phyloP scores from a whole-genome alignment of 2,329 filamentous ascomycete species.

The Tolypocladium album region DNA sequence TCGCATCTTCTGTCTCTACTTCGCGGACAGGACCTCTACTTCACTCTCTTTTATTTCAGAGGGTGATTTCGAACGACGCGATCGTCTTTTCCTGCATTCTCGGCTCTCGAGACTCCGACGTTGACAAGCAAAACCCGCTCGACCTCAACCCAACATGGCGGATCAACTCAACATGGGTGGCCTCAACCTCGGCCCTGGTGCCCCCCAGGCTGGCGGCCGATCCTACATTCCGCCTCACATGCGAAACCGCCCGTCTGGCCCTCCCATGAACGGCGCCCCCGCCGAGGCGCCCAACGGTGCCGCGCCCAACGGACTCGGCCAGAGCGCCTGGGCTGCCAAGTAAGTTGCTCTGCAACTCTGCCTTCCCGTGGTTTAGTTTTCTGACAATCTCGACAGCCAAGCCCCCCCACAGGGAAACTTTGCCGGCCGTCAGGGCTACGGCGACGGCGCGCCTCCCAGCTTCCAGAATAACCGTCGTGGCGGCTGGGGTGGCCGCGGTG shows the following conservation, averaged over 20 bases:
- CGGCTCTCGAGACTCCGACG: neutral
- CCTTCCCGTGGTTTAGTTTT: neutral
- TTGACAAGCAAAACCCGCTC: conserved; percentile 10
- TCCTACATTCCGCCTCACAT: conserved; percentile 84
- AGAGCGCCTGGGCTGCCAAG: conserved; percentile 42
- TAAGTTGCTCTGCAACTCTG: conserved; percentile 18
- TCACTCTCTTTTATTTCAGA: conserved; percentile 18
- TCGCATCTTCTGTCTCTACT: conserved; percentile 17
- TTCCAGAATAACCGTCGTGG: conserved; percentile 20
- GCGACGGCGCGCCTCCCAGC: conserved; percentile 6
- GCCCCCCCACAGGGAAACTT: conserved; percentile 9
- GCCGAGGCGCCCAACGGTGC: conserved; percentile 4
- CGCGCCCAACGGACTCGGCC: conserved; percentile 23
- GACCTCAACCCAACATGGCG: conserved; percentile 50
- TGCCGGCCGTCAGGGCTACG: conserved; percentile 22
- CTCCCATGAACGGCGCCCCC: conserved; percentile 6
- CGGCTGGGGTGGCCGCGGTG: conserved; percentile 23
- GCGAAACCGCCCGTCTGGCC: conserved; percentile 36
- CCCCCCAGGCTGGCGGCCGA: conserved; percentile 29
- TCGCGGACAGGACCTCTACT: conserved; percentile 15
- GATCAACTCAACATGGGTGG: conserved; percentile 76
- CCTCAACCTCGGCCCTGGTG: conserved; percentile 49
- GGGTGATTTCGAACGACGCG: conserved; percentile 14
- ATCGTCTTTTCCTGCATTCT: conserved; percentile 1
- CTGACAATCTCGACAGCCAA: conserved; percentile 2